A percentile compares a stretch with the other conserved stretches of the same genome.
Conservation (phyloP, 768 basidiomycete species). For the Mrakia gelida region DNA sequence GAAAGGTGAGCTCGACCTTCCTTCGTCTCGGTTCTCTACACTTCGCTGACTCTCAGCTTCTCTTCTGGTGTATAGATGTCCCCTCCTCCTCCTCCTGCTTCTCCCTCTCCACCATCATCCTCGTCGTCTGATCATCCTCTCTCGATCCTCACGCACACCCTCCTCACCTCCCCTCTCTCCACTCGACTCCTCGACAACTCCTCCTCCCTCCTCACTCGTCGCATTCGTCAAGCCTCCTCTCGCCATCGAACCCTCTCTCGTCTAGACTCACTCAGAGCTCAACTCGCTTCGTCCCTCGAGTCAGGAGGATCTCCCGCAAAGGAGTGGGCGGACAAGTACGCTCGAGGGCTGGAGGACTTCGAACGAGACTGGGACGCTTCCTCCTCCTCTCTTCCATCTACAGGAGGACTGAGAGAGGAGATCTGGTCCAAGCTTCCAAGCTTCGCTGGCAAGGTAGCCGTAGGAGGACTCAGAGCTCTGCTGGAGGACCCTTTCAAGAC, state of each 20-base stretch:
- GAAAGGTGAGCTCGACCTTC: background rate
- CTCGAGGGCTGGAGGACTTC: background rate
- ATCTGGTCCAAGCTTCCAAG: background rate
- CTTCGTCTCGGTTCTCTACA: background rate
- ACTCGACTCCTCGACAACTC: background rate
- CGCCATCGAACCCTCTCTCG: background rate
- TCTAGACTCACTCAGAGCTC: background rate
- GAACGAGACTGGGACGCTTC: background rate
- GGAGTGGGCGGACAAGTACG: background rate
- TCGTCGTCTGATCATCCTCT: background rate
- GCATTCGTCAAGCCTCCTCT: background rate
- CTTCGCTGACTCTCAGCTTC: background rate
- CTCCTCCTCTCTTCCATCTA: background rate
- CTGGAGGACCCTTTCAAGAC: background rate
- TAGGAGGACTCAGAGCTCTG: background rate
- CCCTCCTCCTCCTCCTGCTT: background rate
- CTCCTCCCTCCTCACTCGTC: background rate
- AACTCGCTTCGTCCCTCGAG: background rate
- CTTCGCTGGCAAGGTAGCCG: background rate
- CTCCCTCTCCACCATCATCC: background rate
- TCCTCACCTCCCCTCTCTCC: conserved; percentile 4
- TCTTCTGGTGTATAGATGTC: background rate
- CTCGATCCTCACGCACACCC: background rate
- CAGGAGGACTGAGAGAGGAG: background rate
- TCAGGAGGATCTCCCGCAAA: background rate